A percentile compares a stretch with the other conserved stretches of the same genome.
phyloP scores from a whole-genome alignment of 352 stramenopile species.

The Globisporangium spinosum region DNA sequence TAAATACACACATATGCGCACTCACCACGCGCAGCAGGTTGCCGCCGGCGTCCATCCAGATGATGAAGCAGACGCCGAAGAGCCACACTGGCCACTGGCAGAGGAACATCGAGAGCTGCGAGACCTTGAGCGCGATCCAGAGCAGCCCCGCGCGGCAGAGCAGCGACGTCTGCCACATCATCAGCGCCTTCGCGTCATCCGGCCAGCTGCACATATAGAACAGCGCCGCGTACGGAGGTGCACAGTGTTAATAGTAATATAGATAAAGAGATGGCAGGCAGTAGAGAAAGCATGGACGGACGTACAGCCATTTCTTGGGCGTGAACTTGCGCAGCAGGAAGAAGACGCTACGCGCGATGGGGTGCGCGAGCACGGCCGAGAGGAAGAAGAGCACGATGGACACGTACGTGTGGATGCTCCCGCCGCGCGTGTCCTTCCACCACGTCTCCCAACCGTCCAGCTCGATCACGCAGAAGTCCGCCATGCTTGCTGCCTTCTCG shows the following conservation, averaged over 20 bases:
- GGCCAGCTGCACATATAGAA: slow-evolving; percentile 39
- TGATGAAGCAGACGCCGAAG: slow-evolving; percentile 68
- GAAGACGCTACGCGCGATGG: slow-evolving; percentile 67
- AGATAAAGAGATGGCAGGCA: background rate
- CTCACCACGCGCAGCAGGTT: slow-evolving; percentile 58
- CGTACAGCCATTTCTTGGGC: slow-evolving; percentile 56
- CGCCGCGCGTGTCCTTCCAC: slow-evolving; percentile 51
- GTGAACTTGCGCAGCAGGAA: slow-evolving; percentile 53
- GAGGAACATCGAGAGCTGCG: slow-evolving; percentile 54
- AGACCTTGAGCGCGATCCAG: slow-evolving; percentile 63
- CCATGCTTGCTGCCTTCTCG: slow-evolving; percentile 6
- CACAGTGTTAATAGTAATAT: background rate
- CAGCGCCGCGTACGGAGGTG: background rate
- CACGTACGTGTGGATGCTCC: slow-evolving; percentile 53
- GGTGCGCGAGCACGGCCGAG: slow-evolving; percentile 61
- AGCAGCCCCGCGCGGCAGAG: slow-evolving; percentile 60
- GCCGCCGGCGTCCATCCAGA: slow-evolving; percentile 64
- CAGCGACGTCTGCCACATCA: slow-evolving; percentile 76
- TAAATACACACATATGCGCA: background rate
- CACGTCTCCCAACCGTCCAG: slow-evolving; percentile 49
- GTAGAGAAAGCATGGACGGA: background rate
- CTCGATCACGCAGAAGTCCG: slow-evolving; percentile 45
- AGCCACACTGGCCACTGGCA: slow-evolving; percentile 65
- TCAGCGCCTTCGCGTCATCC: slow-evolving; percentile 50
- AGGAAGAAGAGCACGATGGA: slow-evolving; percentile 79